phyloP scores from a whole-genome alignment of 345 rosid species.

The Reutealis trisperma region DNA sequence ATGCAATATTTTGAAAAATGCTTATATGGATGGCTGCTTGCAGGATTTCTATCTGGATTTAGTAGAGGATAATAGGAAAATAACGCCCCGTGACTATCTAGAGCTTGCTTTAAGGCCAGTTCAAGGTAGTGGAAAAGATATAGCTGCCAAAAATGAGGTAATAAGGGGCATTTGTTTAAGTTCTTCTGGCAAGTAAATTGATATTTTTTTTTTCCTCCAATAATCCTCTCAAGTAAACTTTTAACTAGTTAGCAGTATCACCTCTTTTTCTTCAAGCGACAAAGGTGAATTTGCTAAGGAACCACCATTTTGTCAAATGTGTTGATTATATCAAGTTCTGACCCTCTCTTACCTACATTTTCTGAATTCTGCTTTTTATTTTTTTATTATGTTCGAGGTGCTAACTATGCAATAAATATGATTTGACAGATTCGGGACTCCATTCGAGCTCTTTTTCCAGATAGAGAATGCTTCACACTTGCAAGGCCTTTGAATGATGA shows the following conservation, averaged over 20 bases:
- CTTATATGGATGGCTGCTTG: neutral
- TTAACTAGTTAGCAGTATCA: neutral
- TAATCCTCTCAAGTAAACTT: neutral
- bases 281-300: neutral
- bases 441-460: conserved; percentile 91
- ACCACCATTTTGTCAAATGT: neutral
- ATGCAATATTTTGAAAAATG: neutral
- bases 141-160: conserved; percentile 95
- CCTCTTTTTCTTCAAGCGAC: neutral
- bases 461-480: conserved; percentile 90
- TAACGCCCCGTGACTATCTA: conserved; percentile 92
- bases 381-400: neutral
- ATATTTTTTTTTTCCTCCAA: neutral
- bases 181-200: neutral
- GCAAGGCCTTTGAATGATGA: conserved; percentile 90
- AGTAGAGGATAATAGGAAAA: conserved; percentile 77
- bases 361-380: neutral
- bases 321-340: conserved; percentile 1
- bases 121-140: conserved; percentile 77
- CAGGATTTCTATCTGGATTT: conserved; percentile 95
- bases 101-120: conserved; percentile 90
- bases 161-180: conserved; percentile 2
- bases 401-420: conserved; percentile 27
- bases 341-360: neutral
- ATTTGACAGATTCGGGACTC: conserved; percentile 79